Evolutionary conservation across 2,329 filamentous ascomycete species (phyloP), one percentile per base, ranked within the genome.

Genomic region (Xylaria arbuscula): DNA sequence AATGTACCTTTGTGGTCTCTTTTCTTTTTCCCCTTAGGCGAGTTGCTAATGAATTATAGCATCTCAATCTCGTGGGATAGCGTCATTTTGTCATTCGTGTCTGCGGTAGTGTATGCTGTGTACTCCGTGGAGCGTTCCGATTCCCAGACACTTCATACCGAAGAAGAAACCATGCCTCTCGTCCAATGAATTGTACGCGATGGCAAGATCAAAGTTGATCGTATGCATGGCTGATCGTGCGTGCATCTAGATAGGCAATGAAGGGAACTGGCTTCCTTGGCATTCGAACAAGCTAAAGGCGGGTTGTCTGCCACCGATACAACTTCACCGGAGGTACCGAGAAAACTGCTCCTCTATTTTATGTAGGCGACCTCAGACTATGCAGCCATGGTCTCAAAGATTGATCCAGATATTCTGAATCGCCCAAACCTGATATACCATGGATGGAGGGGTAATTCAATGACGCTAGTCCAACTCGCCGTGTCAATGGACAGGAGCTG

Each of bases 211-310:
- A 38, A 45, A 38, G 61, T 61, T 57, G 40, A 55, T 67, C 22
- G 53, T 22, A 19, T 62, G 40, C 59, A 47, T 36, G 24, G 24
- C 36, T 59, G 42, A 42, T 47, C 50, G 47, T 13, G 36, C 24
- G 54, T 19, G 38, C 36, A 22, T 17, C 3, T 28, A 38, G 17
- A 38, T 42, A 42, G 7, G 36, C 34, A 48, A 63, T 28, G 36
- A 51, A 15, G 48, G 36, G 62, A 68, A 61, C 56, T 50, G 19
- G 22, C 45, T 57, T 42, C 40, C 62, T 68, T 62, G 62, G 62
- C 51, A 48, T 34, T 57, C 36, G 28, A 45, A 51, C 13, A 6
- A 42, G 9, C 34, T n/a, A 42, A 13, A 45, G 28, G 50, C 53
- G 56, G 56, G 38, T 32, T 22, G 32, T 63, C 36, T 38, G 28